Evolutionary conservation across 345 rosid genomes (phyloP), one percentile per base, ranked within the genome.

Genomic region (Citrus trifoliata): DNA sequence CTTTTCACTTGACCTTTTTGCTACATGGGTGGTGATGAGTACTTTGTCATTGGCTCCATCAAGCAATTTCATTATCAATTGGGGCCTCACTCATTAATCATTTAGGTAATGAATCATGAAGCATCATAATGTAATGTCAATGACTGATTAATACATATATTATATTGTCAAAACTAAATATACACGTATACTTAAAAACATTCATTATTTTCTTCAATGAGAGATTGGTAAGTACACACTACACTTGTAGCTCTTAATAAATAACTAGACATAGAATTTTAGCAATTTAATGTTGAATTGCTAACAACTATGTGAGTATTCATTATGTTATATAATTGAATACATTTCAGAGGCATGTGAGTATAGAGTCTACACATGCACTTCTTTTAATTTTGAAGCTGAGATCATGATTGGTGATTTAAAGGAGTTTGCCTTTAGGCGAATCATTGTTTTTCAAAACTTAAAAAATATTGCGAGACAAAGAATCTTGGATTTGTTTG

Each of bases 31-130:
- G 22, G 51, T 56, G 76, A 69, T 71, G 65, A 42, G 60, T 21
- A 71, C 28, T 55, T 77, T 81, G 65, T 66, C 42, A 25, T 71
- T 76, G 77, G 69, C 77, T 70, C 40, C 71, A 55, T 56, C 76
- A 38, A 71, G 38, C 30, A 53, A 40, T 35, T 73, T 68, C 71
- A 59, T 35, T 56, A 5, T 27, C 59, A 70, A 21, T 1, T 67
- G 60, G 61, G 61, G 61, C 25, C 61, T n/a, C 19, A 70, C 32
- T 37, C 30, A 37, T 19, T 14, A 46, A 8, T 67, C 27, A 67
- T 35, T n/a, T 16, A 22, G 10, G 12, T 38, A 8, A 21, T 12
- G n/a, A 67, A 38, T 38, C 48, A 38, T 30, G 21, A 9, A n/a
- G n/a, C 30, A 9, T 40, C 30, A 37, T 24, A 12, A 9, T 38